phyloP scores from a whole-genome alignment of 2,329 filamentous ascomycete genomes.

The Talaromyces rugulosus region DNA sequence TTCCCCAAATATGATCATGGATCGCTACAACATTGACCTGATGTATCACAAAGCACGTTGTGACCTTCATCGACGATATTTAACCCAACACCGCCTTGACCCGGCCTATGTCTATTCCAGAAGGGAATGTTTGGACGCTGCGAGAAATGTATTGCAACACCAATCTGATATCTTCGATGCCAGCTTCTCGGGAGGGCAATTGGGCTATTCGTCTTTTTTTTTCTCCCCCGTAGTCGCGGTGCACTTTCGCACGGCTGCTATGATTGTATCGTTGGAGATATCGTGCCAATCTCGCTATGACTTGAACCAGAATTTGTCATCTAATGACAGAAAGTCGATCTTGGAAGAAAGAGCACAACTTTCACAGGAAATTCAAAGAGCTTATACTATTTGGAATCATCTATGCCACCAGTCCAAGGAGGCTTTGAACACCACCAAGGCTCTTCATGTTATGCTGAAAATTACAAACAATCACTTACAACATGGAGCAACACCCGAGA shows the following conservation, averaged over 20 bases:
- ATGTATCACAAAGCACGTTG: slow-evolving; percentile 4
- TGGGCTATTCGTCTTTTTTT: slow-evolving; percentile 14
- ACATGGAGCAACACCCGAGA: slow-evolving; percentile 15
- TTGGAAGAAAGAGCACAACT: slow-evolving; percentile 12
- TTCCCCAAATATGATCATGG: slow-evolving; percentile 2
- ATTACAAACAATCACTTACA: slow-evolving; percentile 16
- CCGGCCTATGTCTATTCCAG: neutral
- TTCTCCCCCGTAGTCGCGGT: slow-evolving; percentile 13
- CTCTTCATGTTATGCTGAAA: slow-evolving; percentile 17
- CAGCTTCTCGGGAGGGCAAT: neutral
- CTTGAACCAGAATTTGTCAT: slow-evolving; percentile 13
- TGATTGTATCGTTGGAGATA: slow-evolving; percentile 18
- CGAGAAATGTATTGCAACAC: slow-evolving; percentile 1
- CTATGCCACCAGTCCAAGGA: slow-evolving; percentile 17
- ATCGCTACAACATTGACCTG: slow-evolving; percentile 5
- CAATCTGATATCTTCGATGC: slow-evolving; percentile 4
- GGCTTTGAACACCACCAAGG: slow-evolving; percentile 15
- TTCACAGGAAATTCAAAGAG: slow-evolving; percentile 13
- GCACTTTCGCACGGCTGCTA: slow-evolving; percentile 16
- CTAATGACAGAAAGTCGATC: slow-evolving; percentile 11
- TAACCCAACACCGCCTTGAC: neutral
- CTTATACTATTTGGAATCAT: slow-evolving; percentile 15
- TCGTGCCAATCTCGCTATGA: slow-evolving; percentile 13
- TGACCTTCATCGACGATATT: slow-evolving; percentile 1
- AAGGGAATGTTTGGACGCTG: neutral